A percentile compares a stretch with the other conserved stretches of the same genome.
Conservation (phyloP, 1,284 basidiomycete genomes). For the Papiliotrema nemorosa region DNA sequence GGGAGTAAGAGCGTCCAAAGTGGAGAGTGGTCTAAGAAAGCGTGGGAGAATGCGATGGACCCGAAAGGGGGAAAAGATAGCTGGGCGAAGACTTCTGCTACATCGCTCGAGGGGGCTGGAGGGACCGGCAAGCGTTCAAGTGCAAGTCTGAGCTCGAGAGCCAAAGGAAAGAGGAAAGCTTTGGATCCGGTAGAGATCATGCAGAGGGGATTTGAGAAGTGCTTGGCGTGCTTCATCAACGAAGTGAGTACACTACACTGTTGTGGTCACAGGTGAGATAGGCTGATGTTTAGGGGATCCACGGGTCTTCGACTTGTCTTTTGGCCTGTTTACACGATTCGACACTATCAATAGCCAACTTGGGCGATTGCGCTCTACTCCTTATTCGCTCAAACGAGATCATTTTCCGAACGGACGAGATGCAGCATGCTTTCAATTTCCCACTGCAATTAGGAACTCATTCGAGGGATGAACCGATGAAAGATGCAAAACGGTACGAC, state of each 20-base stretch:
- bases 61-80: neutral
- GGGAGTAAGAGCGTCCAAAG: neutral
- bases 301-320: slow-evolving; percentile 57
- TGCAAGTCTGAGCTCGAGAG: no score
- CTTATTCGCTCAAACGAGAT: slow-evolving; percentile 73
- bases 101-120: neutral
- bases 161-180: slow-evolving; percentile 14
- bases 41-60: slow-evolving; percentile 9
- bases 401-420: slow-evolving; percentile 84
- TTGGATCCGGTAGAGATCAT: slow-evolving; percentile 58
- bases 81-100: neutral
- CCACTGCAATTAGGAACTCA: slow-evolving; percentile 82
- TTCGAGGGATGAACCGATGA: slow-evolving; percentile 63
- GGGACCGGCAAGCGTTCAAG: neutral
- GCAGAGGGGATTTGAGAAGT: slow-evolving; percentile 58
- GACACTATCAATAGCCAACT: slow-evolving; percentile 80
- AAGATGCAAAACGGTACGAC: slow-evolving; percentile 67
- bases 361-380: slow-evolving; percentile 89
- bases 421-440: slow-evolving; percentile 95
- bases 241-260: slow-evolving; percentile 38
- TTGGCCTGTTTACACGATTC: slow-evolving; percentile 62
- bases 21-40: slow-evolving; percentile 12
- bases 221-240: slow-evolving; percentile 48
- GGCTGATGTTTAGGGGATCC: slow-evolving; percentile 48
- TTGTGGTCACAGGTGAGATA: neutral